A percentile compares a stretch with the other conserved stretches of the same genome.
Evolutionary conservation across 1,284 basidiomycete species (phyloP).

Genomic region (Marasmius fiardii): DNA sequence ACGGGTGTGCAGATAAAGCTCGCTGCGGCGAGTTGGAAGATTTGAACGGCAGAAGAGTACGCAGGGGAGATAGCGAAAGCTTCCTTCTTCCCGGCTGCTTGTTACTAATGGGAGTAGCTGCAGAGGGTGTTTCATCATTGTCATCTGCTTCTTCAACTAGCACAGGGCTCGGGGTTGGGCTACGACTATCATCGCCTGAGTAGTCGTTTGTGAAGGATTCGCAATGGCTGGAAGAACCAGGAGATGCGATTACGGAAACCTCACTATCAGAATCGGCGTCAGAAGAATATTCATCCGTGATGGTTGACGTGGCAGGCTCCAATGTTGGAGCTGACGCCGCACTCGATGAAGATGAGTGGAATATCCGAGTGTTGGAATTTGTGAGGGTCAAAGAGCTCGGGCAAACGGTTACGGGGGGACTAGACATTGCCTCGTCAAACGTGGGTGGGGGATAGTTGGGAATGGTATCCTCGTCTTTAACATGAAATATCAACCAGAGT

Average conservation of each 20-base stretch:
- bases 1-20: constrained; percentile 35
- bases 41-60: constrained; percentile 37
- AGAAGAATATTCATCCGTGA: constrained; percentile 13
- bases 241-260: constrained; percentile 14
- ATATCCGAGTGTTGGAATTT: constrained; percentile 14
- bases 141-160: constrained; percentile 19
- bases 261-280: constrained; percentile 29
- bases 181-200: constrained; percentile 17
- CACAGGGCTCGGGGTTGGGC: constrained; percentile 8
- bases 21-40: constrained; percentile 27
- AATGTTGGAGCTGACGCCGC: constrained; percentile 13
- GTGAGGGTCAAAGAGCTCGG: constrained; percentile 28
- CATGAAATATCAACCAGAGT: not conserved
- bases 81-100: constrained; percentile 29
- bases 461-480: constrained; percentile 28
- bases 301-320: not conserved
- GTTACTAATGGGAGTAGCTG: constrained; percentile 11
- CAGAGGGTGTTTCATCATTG: constrained; percentile 5
- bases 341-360: constrained; percentile 1
- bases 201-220: constrained; percentile 18
- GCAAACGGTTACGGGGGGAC: constrained; percentile 26
- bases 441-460: constrained; percentile 59
- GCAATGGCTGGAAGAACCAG: constrained; percentile 31
- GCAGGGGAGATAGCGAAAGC: constrained; percentile 37
- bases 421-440: constrained; percentile 51